Conservation (phyloP, 75 land plant species). For the Picea sitchensis region DNA sequence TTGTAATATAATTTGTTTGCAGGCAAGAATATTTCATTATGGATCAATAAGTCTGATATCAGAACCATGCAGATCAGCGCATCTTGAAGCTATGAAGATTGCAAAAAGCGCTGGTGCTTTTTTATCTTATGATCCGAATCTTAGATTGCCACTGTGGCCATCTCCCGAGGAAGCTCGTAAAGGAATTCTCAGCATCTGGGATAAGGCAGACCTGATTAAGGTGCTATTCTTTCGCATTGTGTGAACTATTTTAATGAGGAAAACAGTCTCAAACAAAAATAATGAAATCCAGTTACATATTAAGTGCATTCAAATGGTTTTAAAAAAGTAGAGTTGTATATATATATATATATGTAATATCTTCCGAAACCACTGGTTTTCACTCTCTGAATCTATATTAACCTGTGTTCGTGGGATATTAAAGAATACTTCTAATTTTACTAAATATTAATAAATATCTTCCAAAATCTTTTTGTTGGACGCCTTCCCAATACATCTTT, state of each 20-base stretch:
- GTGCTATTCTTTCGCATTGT: constrained; percentile 12
- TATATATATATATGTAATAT: constrained; percentile 73
- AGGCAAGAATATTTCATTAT: constrained; percentile 45
- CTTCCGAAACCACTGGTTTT: constrained; percentile 30
- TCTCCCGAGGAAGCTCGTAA: constrained; percentile 48
- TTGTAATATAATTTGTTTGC: background rate
- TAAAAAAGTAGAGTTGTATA: constrained; percentile 38
- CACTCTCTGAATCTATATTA: too few species aligned
- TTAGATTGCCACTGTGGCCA: constrained; percentile 50
- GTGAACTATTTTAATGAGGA: too few species aligned
- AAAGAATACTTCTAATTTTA: too few species aligned
- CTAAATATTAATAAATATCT: too few species aligned
- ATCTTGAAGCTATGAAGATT: constrained; percentile 35
- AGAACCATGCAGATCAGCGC: constrained; percentile 47
- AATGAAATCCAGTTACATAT: background rate
- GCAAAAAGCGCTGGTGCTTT: constrained; percentile 41
- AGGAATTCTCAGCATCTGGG: constrained; percentile 60
- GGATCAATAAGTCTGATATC: constrained; percentile 54
- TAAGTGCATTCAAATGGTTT: constrained; percentile 72
- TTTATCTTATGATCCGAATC: constrained; percentile 59
- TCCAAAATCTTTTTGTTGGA: too few species aligned
- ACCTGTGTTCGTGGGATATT: too few species aligned
- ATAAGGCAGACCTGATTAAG: constrained; percentile 55
- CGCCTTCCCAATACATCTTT: too few species aligned
- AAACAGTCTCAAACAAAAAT: too few species aligned